Evolutionary conservation across 176 grass and related monocot species (phyloP).

Genomic region (Aechmea fasciata): DNA sequence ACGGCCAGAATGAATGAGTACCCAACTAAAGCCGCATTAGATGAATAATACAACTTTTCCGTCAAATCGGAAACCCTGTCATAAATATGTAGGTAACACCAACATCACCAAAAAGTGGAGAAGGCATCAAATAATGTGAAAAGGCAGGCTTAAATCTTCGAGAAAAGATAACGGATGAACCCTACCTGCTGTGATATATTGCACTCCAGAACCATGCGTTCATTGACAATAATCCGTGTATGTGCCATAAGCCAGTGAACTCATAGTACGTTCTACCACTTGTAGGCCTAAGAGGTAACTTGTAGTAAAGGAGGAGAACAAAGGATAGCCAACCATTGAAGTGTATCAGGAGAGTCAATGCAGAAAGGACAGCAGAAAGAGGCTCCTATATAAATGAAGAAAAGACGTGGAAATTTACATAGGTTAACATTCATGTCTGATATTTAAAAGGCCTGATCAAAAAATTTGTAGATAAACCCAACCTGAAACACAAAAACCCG

Average conservation of each 20-base stretch:
- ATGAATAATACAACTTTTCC: slow-evolving; percentile 68
- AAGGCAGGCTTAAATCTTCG: not conserved
- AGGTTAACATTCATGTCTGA: not conserved
- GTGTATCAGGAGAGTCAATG: slow-evolving; percentile 67
- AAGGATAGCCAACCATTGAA: slow-evolving; percentile 93
- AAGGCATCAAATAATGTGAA: not conserved
- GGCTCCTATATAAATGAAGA: slow-evolving; percentile 43
- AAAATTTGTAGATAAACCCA: not conserved
- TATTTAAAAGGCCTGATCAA: not conserved
- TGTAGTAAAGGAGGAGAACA: slow-evolving; percentile 75
- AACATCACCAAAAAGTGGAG: not conserved
- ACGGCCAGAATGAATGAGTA: slow-evolving; percentile 68
- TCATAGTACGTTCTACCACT: slow-evolving; percentile 73
- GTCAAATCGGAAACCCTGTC: slow-evolving; percentile 69
- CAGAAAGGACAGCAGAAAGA: slow-evolving; percentile 64
- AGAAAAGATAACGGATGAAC: not conserved
- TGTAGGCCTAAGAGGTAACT: slow-evolving; percentile 59
- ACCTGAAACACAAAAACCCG: slow-evolving; percentile 87
- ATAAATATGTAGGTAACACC: slow-evolving; percentile 7
- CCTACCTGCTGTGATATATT: slow-evolving; percentile 86
- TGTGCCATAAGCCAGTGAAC: slow-evolving; percentile 76
- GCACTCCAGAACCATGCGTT: slow-evolving; percentile 95
- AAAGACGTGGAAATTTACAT: not conserved
- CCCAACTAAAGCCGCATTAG: slow-evolving; percentile 58
- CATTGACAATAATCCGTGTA: slow-evolving; percentile 72